phyloP scores from a whole-genome alignment of 257 asterid species.

The Primulina tabacum region DNA sequence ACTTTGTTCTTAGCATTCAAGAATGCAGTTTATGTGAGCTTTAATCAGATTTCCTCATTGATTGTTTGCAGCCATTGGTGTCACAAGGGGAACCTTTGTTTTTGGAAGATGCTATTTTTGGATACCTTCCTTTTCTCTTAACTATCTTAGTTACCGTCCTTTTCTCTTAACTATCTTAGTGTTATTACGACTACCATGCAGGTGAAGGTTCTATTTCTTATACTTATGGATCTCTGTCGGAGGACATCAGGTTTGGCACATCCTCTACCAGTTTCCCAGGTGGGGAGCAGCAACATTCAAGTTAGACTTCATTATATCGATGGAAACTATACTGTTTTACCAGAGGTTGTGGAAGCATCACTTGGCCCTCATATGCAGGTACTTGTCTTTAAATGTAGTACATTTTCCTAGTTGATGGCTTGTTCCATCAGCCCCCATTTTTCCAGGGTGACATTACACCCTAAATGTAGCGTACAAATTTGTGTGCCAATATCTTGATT shows the following conservation, averaged over 20 bases:
- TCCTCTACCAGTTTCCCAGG: slow-evolving; percentile 94
- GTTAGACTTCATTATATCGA: slow-evolving; percentile 96
- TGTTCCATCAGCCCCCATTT: slow-evolving; percentile 14
- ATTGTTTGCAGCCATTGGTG: slow-evolving; percentile 1
- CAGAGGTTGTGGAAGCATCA: slow-evolving; percentile 99
- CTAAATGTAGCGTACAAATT: neutral
- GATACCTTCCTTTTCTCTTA: slow-evolving; percentile 1
- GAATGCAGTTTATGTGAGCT: neutral
- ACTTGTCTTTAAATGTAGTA: slow-evolving; percentile 11
- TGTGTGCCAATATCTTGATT: neutral
- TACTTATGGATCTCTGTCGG: slow-evolving; percentile 96
- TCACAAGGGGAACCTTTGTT: neutral
- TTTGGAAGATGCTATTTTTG: slow-evolving; percentile 17
- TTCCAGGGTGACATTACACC: neutral
- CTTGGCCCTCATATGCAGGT: slow-evolving; percentile 99
- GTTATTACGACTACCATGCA: slow-evolving; percentile 34
- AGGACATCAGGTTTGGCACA: slow-evolving; percentile 82
- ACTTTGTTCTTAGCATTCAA: neutral
- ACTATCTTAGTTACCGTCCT: neutral
- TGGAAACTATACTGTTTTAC: slow-evolving; percentile 92
- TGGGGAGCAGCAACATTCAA: slow-evolving; percentile 84
- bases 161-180: slow-evolving; percentile 12
- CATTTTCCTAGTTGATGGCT: slow-evolving; percentile 20
- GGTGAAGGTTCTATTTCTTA: slow-evolving; percentile 96
- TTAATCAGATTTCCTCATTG: neutral